Evolutionary conservation across 2,329 filamentous ascomycete species (phyloP).

Genomic region (Alternaria sp.): DNA sequence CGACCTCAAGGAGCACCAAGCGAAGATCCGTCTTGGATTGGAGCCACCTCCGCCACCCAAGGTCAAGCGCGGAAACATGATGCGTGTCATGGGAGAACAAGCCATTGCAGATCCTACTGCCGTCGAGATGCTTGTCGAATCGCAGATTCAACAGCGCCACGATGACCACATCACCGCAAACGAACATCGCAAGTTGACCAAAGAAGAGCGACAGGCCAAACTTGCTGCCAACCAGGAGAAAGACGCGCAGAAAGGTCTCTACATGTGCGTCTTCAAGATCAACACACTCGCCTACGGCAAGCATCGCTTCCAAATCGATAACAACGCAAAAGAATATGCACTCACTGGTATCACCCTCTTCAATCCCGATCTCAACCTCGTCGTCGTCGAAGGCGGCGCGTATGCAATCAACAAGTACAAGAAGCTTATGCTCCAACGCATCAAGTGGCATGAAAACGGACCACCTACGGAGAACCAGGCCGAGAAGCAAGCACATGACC

Average conservation of each 20-base stretch:
- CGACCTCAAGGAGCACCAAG: constrained; percentile 93
- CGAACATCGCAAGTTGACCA: constrained; percentile 84
- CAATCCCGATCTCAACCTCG: constrained; percentile 85
- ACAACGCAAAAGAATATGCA: constrained; percentile 88
- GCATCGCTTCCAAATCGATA: constrained; percentile 90
- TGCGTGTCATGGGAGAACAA: constrained; percentile 93
- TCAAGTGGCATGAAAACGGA: constrained; percentile 92
- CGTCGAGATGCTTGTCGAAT: constrained; percentile 91
- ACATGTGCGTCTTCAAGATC: constrained; percentile 88
- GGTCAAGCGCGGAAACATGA: constrained; percentile 96
- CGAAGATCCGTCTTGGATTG: constrained; percentile 90
- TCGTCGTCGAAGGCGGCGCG: constrained; percentile 89
- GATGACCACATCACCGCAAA: constrained; percentile 80
- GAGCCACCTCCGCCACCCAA: constrained; percentile 92
- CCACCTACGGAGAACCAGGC: constrained; percentile 68
- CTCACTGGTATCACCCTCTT: constrained; percentile 92
- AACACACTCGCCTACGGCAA: constrained; percentile 89
- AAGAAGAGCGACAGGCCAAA: constrained; percentile 87
- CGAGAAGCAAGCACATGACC: constrained; percentile 68
- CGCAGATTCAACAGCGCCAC: constrained; percentile 87
- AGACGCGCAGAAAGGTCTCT: constrained; percentile 86
- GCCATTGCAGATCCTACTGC: constrained; percentile 96
- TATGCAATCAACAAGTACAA: constrained; percentile 85
- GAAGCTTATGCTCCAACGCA: constrained; percentile 91
- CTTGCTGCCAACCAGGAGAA: constrained; percentile 81